These are phyloP conservation scores for Zostera marina DNA, from an alignment of 116 monocot genomes.

Conservation along the genomic window DNA sequence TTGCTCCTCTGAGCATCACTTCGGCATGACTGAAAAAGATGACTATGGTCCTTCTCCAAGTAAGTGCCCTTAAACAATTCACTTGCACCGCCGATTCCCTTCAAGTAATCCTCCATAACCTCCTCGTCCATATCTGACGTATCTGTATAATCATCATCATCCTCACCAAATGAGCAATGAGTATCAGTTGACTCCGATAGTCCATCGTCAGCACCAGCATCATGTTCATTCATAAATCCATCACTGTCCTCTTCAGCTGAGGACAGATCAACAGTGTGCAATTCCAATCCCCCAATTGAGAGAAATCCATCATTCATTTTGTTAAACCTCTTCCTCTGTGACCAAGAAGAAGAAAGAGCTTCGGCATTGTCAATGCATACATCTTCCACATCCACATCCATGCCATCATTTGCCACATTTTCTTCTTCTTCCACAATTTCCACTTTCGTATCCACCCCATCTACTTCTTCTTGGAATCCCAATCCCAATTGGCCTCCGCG, in stretches of 20 bases:
- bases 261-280: constrained; percentile 70
- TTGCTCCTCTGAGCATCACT: constrained; percentile 29
- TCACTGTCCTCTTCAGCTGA: constrained; percentile 44
- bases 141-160: constrained; percentile 7
- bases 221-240: constrained; percentile 8
- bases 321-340: constrained; percentile 1
- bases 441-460: neutral
- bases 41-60: constrained; percentile 14
- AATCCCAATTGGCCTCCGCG: constrained; percentile 20
- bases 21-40: constrained; percentile 69
- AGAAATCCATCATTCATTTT: constrained; percentile 31
- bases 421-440: constrained; percentile 1
- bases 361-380: neutral
- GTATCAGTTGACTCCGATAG: constrained; percentile 5
- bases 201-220: constrained; percentile 1
- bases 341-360: neutral
- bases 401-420: constrained; percentile 1
- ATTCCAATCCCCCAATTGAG: constrained; percentile 44
- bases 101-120: constrained; percentile 61
- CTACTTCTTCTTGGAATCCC: constrained; percentile 20
- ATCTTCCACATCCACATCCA: constrained; percentile 8
- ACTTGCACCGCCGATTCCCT: constrained; percentile 56
- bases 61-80: constrained; percentile 35
- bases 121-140: constrained; percentile 38
- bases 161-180: constrained; percentile 7